Conservation (phyloP, 2,329 filamentous ascomycete species). For the Allantophomopsis lycopodina region DNA sequence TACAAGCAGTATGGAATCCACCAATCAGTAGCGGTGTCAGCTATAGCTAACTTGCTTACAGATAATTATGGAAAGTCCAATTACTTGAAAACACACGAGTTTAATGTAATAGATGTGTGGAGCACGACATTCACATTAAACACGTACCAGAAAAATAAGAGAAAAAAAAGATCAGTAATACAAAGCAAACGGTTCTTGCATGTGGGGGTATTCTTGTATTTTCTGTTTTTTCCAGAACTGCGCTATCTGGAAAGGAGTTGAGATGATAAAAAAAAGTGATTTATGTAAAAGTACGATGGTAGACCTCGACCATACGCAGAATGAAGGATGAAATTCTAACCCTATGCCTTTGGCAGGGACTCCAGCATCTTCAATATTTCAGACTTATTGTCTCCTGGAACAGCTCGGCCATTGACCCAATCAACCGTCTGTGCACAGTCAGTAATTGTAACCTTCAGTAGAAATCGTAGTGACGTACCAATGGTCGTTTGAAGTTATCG, state of each 20-base stretch:
- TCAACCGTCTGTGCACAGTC: conserved; percentile 54
- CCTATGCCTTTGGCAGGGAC: conserved; percentile 30
- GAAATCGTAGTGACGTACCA: conserved; percentile 40
- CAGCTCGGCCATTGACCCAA: conserved; percentile 81
- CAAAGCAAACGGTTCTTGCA: neutral
- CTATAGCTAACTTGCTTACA: too few species aligned
- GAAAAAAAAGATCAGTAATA: too few species aligned
- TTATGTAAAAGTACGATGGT: conserved; percentile 1
- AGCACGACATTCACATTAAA: too few species aligned
- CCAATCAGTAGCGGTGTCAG: too few species aligned
- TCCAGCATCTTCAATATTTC: conserved; percentile 76
- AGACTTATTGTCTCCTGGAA: conserved; percentile 69
- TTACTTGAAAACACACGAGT: too few species aligned
- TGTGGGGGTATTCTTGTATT: neutral
- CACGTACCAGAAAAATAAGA: too few species aligned
- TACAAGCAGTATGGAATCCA: too few species aligned
- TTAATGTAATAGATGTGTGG: too few species aligned
- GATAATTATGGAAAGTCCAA: too few species aligned
- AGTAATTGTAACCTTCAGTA: neutral
- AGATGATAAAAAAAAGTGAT: conserved; percentile 1
- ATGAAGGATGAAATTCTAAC: conserved; percentile 1
- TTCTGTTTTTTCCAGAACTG: neutral
- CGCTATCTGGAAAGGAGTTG: neutral
- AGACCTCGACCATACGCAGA: neutral
- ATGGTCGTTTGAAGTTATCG: conserved; percentile 57